Base-by-base conservation (phyloP, 192 early-diverging fungal genomes). In the Backusella liffmaniae region DNA sequence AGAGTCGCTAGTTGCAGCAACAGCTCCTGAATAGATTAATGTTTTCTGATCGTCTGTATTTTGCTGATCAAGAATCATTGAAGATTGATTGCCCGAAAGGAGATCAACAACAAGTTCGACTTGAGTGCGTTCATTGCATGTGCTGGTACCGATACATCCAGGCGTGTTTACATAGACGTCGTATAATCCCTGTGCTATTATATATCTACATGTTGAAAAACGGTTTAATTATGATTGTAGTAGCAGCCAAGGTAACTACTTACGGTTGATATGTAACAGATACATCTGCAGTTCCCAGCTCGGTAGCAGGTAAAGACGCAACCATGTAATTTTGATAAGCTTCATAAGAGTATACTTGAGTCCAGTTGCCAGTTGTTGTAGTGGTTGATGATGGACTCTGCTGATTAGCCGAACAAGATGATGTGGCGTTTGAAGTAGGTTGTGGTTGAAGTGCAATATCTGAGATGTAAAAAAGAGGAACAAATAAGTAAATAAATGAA, bases 101-200 rank as follows among this genome's bases (percentile, higher is more conserved):
- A 62, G 23, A 29, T 30, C 32, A 1, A 73, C 18, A 3, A 36
- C 49, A 26, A 79, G 37, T 30, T 79, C 53, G 1, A 77, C 72
- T 30, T 74, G 46, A 16, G 75, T 79, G 16, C 82, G 77, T n/a
- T 79, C 32, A 12, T 73, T 46, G 39, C 82, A 83, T 18, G 76
- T 74, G 4, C 70, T 39, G 12, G 44, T 77, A 36, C 76, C 66
- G 15, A 67, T 65, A 66, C 82, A 83, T 12, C 82, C 82, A 7
- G 82, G 82, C 0, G 82, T 83, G n/a, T 56, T 68, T 13, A 76
- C 67, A 67, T 74, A 77, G 15, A 83, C 72, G 15, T 66, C 35
- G 46, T 83, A 83, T 8, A 72, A 59, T 15, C 82, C 82, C 26
- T 72, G 65, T 41, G 70, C 78, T 39, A 69, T 67, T 18, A 83